Conservation (phyloP, 192 early-diverging fungal species). For the Coemansia interrupta region DNA sequence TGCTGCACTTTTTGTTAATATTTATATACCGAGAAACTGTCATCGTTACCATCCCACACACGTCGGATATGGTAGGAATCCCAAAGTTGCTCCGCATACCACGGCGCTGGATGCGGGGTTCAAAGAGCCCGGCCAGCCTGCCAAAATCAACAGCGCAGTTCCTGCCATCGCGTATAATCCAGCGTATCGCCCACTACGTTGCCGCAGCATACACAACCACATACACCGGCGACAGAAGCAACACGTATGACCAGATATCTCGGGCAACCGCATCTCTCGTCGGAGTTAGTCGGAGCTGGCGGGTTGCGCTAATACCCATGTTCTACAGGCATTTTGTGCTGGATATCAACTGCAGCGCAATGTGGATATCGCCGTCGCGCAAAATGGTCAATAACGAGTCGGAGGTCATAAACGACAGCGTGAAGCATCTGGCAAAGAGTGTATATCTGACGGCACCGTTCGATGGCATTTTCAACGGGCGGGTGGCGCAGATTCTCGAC, state of each 20-base stretch:
- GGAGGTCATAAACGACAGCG: slow-evolving; percentile 24
- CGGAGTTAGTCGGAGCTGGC: slow-evolving; percentile 40
- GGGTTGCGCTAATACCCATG: slow-evolving; percentile 19
- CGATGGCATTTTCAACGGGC: slow-evolving; percentile 39
- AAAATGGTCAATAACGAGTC: slow-evolving; percentile 23
- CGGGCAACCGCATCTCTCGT: slow-evolving; percentile 19
- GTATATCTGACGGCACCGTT: slow-evolving; percentile 35
- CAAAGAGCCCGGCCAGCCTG: slow-evolving; percentile 1
- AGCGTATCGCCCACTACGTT: slow-evolving; percentile 33
- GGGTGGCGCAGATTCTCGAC: slow-evolving; percentile 20
- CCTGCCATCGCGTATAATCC: slow-evolving; percentile 36
- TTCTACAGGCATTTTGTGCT: slow-evolving; percentile 40
- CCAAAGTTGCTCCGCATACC: slow-evolving; percentile 10
- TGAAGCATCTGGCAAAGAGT: slow-evolving; percentile 26
- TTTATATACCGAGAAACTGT: background rate
- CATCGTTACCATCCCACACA: too few species aligned
- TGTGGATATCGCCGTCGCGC: slow-evolving; percentile 23
- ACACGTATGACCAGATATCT: slow-evolving; percentile 23
- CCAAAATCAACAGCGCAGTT: slow-evolving; percentile 21
- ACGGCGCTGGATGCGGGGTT: slow-evolving; percentile 1
- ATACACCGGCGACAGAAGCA: background rate
- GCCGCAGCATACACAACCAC: slow-evolving; percentile 10
- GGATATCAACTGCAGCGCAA: slow-evolving; percentile 35
- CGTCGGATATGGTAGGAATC: slow-evolving; percentile 9
- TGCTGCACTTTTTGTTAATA: background rate